Base-by-base conservation (phyloP, 139 green algal genomes). In the Eudorina sp. region DNA sequence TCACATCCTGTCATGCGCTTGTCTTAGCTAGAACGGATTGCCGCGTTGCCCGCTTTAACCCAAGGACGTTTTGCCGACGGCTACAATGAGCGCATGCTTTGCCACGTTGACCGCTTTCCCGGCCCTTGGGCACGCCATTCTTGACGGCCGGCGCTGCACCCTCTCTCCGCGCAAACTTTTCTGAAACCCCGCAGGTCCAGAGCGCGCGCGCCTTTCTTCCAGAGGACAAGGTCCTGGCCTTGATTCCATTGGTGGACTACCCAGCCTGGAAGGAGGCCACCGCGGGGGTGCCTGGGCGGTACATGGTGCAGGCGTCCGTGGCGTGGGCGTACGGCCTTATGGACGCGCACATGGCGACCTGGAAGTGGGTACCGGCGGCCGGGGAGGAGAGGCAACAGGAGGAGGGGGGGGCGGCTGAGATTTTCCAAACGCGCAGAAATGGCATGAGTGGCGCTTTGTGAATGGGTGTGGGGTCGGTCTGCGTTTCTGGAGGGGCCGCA, bases 221-320 rank as follows among this genome's bases (percentile, higher is more conserved):
- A 27, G 77, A 84, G 53, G 77, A 84, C 77, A 36, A 38, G 2
- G 77, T 84, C 53, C 77, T 84, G 53, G 77, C 77, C 36, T 53
- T 84, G 36, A 38, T 84, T 18, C 77, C 77, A 23, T 36, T 84
- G 77, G 77, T 84, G 77, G 77, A 84, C 55, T 84, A 84, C 77
- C 1, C 4, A 19, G 77, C 25, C 25, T 84, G 77, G 77, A 72
- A 83, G 76, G 76, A 36, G 23, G 77, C 34, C 77, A 84, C 77
- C 11, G 27, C 11, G 23, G 53, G 53, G 21, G 77, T 84, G 34
- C 77, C 53, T 6, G 77, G 53, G 1, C 43, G 53, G 53, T 53
- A 84, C 13, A 53, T 84, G 77, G 77, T 84, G 53, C 77, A 84
- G 77, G 77, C 77, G 23, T 53, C 29, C n/a, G 77, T 84, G 53